Base-by-base conservation (phyloP, 1,139 yeast genomes). In the Candida labiduridarum region DNA sequence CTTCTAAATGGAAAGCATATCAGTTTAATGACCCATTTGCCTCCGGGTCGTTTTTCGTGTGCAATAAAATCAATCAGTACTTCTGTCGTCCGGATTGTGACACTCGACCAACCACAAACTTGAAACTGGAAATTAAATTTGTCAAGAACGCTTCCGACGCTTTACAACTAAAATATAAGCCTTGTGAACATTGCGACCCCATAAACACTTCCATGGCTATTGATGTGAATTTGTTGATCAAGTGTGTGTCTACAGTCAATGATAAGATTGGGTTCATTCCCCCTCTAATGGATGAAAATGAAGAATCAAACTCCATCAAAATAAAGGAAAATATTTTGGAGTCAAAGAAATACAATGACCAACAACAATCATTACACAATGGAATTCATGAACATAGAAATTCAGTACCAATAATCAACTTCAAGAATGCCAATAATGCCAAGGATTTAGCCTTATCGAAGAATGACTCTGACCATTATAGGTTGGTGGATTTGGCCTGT, bases 401-500 rank as follows among this genome's bases (percentile, higher is more conserved):
- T 19, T 30, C 45, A 33, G 41, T 39, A 14, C 41, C 45, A 9
- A 12, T 30, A 12, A 29, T 41, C 12, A 54, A 71, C 47, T 12
- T 38, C 12, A n/a, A 31, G n/a, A 66, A 66, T 4, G 22, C 22
- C 15, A 63, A 59, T 48, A 61, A 54, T 54, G 47, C 65, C n/a
- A 68, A 67, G 47, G 68, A 67, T 52, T 58, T 59, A 40, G 57
- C 71, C 3, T 64, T 76, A 19, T 73, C 84, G 25, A 82, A 82
- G 60, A 82, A 82, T 61, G 87, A 84, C 63, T 71, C 80, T 45
- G 91, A 87, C 60, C 94, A 87, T 62, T 77, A 84, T 57, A 76
- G 87, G 51, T 73, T 88, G 36, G 90, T 87, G 25, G 89, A 85
- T 62, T 80, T 87, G 59, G 95, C 96, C 1, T 88, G 96, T 64